Evolutionary conservation across 371 early-diverging fungal species (phyloP), one percentile per base, ranked within the genome.

Genomic region (Mucor irregularis): DNA sequence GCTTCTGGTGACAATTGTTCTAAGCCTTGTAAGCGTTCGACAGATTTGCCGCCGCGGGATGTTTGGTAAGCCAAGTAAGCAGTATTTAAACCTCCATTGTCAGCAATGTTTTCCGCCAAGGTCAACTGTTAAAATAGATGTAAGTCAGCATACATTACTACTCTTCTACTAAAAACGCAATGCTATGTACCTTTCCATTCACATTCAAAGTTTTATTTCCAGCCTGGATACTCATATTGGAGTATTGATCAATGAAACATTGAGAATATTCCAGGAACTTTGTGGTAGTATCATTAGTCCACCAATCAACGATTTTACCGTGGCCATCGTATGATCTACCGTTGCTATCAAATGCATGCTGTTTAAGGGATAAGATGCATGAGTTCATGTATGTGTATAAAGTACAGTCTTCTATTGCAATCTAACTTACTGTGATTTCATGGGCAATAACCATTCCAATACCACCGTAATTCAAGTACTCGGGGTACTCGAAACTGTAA

Each of bases 81-180:
- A 34, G 59, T 58, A 6, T 49, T 49, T 31, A 83, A 8, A n/a
- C 90, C 91, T 5, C 89, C 90, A 49, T 83, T 86, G 57, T 91
- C 91, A 7, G 91, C 89, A 30, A 91, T 56, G 63, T 88, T 90
- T 64, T 89, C 89, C n/a, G 78, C 79, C n/a, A 88, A 62, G 21
- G 77, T 34, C 58, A 67, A 34, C 4, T n/a, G 13, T 35, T 34
- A n/a, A 35, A 29, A 28, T 21, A 21, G 17, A 24, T 24, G n/a
- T n/a, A n/a, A n/a, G n/a, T n/a, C n/a, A n/a, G n/a, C n/a, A n/a
- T n/a, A n/a, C n/a, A n/a, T n/a, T n/a, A n/a, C n/a, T n/a, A n/a
- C n/a, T n/a, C n/a, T n/a, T n/a, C n/a, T n/a, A n/a, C n/a, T n/a
- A n/a, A n/a, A n/a, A n/a, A n/a, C n/a, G n/a, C n/a, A n/a, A n/a